Base-by-base conservation (phyloP, 108 stramenopile species). In the Licmophora abbreviata region DNA sequence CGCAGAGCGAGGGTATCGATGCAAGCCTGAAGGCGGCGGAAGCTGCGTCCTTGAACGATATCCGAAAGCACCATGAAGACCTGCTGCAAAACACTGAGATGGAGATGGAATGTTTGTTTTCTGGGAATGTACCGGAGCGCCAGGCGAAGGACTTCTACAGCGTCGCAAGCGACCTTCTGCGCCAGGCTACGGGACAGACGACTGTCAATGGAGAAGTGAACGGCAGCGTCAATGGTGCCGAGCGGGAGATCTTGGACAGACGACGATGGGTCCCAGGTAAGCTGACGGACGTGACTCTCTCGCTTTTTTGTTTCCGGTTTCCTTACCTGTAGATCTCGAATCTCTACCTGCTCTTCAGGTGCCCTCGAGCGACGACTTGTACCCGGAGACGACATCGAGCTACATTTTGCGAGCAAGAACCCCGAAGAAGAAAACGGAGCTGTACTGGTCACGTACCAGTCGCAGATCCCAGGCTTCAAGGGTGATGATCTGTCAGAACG, bases 381-480 rank as follows among this genome's bases (percentile, higher is more conserved):
- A 4, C 56, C 61, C 3, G 71, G 67, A n/a, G 64, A 83, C 33
- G 81, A 88, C 34, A 53, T 80, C 42, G 70, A 83, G 15, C 47
- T 92, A 21, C 91, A 92, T 59, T 85, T 92, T 51, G 57, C 66
- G 18, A 74, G 71, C 25, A 61, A 81, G 46, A 92, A 92, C 61
- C 64, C 64, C 4, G 42, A 83, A 32, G 91, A 92, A 68, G 78
- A 81, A 34, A 84, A 84, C 56, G 86, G 86, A 2, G 78, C 83
- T 35, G 78, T 87, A 11, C 40, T 84, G 15, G 63, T 85, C 24
- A 74, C 79, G 24, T 88, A 70, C 56, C 90, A 92, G 50, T 79
- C 79, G 7, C 49, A 64, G n/a, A 62, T 64, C 17, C 71, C 79
- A 6, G 68, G 74, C n/a, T 92, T 74, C 62, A 74, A 70, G 61